These are phyloP conservation scores for Neonectria ditissima DNA, from an alignment of 2,329 filamentous ascomycete genomes.

Conservation along the genomic window DNA sequence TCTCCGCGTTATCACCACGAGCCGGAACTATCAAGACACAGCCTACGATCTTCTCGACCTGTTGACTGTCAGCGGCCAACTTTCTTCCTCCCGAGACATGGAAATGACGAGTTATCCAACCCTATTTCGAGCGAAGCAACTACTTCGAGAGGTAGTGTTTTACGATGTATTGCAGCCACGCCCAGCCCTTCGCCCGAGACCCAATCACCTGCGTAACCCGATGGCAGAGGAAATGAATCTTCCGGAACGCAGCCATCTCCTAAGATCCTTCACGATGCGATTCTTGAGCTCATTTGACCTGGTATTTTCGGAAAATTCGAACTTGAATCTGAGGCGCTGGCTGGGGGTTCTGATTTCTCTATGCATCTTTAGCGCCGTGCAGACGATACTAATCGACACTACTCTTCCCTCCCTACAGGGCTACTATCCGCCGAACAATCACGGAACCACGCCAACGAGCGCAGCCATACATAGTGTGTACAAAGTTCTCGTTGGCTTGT, in stretches of 20 bases:
- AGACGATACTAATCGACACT: conserved; percentile 64
- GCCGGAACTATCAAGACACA: conserved; percentile 62
- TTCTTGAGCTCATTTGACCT: conserved; percentile 67
- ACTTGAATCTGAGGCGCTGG: conserved; percentile 59
- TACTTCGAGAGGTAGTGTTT: conserved; percentile 66
- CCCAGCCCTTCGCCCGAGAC: conserved; percentile 54
- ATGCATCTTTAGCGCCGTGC: conserved; percentile 69
- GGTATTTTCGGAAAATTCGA: conserved; percentile 53
- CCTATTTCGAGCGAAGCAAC: conserved; percentile 65
- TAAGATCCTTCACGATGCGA: conserved; percentile 63
- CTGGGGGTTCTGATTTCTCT: conserved; percentile 65
- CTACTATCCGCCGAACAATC: conserved; percentile 22
- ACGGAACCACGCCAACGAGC: conserved; percentile 22
- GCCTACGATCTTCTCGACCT: conserved; percentile 66
- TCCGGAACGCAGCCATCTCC: conserved; percentile 59
- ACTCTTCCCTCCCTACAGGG: conserved; percentile 33
- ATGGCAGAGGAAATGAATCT: conserved; percentile 59
- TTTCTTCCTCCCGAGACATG: conserved; percentile 61
- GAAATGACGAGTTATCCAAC: conserved; percentile 64
- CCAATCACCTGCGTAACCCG: conserved; percentile 37
- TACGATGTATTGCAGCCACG: conserved; percentile 65
- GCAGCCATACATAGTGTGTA: conserved; percentile 61
- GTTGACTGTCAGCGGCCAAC: conserved; percentile 61
- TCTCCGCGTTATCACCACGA: conserved; percentile 62
- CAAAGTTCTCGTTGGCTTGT: conserved; percentile 63